A percentile compares a stretch with the other conserved stretches of the same genome.
Conservation (phyloP, 2,329 filamentous ascomycete genomes). For the Passalora sequoiae region DNA sequence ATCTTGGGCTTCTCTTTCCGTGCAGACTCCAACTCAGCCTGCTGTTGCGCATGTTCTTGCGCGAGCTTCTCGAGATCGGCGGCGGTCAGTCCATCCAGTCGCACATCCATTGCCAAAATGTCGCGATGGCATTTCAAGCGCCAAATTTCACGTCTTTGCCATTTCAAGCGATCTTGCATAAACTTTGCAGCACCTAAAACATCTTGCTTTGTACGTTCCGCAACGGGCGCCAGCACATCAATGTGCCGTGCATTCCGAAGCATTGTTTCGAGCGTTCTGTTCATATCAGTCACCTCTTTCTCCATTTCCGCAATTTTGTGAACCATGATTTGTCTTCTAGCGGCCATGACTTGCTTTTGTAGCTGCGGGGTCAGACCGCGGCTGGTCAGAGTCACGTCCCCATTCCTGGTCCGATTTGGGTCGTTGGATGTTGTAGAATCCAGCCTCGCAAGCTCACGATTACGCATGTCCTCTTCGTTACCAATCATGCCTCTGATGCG, state of each 20-base stretch:
- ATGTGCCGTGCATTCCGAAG: slow-evolving; percentile 87
- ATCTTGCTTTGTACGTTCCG: slow-evolving; percentile 81
- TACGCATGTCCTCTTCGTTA: slow-evolving; percentile 64
- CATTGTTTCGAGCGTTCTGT: slow-evolving; percentile 76
- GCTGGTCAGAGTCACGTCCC: slow-evolving; percentile 63
- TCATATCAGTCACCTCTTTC: slow-evolving; percentile 65
- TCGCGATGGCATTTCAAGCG: slow-evolving; percentile 84
- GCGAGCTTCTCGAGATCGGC: slow-evolving; percentile 21
- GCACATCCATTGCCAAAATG: slow-evolving; percentile 76
- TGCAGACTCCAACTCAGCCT: slow-evolving; percentile 18
- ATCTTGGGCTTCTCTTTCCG: slow-evolving; percentile 25
- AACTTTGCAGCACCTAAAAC: slow-evolving; percentile 78
- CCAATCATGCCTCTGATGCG: slow-evolving; percentile 83
- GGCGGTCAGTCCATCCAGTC: slow-evolving; percentile 59
- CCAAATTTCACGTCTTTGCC: slow-evolving; percentile 93
- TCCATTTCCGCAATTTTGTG: slow-evolving; percentile 79
- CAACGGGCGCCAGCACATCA: slow-evolving; percentile 80
- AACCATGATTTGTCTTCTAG: slow-evolving; percentile 74
- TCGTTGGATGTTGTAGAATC: slow-evolving; percentile 47
- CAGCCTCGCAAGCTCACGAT: slow-evolving; percentile 65
- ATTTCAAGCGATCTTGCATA: slow-evolving; percentile 83
- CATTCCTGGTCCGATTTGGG: slow-evolving; percentile 65
- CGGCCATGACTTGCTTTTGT: slow-evolving; percentile 77
- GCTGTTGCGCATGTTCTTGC: slow-evolving; percentile 6
- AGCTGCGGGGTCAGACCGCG: slow-evolving; percentile 55